These are phyloP conservation scores for Larix kaempferi DNA, from an alignment of 75 land plant genomes.

Conservation along the genomic window DNA sequence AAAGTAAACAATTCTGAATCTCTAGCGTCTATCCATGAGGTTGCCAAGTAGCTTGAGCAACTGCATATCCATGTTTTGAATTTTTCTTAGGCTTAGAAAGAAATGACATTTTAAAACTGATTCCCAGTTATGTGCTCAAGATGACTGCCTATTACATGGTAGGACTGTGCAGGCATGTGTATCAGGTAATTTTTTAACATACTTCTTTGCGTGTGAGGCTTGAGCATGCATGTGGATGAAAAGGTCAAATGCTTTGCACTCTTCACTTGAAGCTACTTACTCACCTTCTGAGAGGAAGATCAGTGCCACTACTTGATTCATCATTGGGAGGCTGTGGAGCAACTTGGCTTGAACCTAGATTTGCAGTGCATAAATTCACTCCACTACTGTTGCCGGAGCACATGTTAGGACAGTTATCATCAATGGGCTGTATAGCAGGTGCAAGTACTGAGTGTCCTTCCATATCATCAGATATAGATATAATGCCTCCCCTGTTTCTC, in stretches of 20 bases:
- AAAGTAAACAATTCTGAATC: no score
- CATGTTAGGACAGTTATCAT: conserved; percentile 13
- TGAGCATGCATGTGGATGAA: neutral
- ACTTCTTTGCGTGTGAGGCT: no score
- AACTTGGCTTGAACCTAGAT: conserved; percentile 30
- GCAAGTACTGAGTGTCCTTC: conserved; percentile 13
- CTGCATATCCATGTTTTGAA: no score
- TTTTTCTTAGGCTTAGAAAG: no score
- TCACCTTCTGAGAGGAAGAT: conserved; percentile 1
- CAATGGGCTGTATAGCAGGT: neutral
- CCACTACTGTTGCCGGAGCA: conserved; percentile 5
- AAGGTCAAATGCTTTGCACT: neutral
- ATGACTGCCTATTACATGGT: neutral
- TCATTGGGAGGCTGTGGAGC: conserved; percentile 2
- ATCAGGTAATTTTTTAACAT: neutral
- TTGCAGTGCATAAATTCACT: conserved; percentile 29
- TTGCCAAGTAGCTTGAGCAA: no score
- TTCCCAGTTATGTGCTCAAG: no score
- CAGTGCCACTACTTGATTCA: neutral
- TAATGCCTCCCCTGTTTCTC: conserved; percentile 6
- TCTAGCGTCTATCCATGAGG: no score
- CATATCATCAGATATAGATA: conserved; percentile 6
- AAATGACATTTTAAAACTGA: no score
- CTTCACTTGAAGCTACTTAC: neutral
- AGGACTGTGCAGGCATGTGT: neutral